Percentiles rank a stretch among this genome's conserved stretches.
phyloP scores from a whole-genome alignment of 441 rosid species.

The Gossypium davidsonii region DNA sequence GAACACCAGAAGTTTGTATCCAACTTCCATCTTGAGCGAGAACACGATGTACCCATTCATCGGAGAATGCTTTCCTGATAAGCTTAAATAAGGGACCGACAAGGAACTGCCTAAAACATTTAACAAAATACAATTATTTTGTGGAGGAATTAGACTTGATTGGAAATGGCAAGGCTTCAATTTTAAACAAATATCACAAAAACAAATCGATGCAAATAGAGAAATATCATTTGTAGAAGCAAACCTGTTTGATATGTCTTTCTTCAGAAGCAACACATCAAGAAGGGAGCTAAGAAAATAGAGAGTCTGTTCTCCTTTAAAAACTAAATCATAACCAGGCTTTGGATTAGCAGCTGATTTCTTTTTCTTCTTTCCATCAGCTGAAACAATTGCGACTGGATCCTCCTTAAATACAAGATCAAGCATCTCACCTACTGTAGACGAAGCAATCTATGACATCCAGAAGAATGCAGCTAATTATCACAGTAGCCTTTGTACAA shows the following conservation, averaged over 20 bases:
- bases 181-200: neutral
- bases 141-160: neutral
- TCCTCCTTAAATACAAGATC: constrained; percentile 41
- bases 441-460: constrained; percentile 57
- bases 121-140: constrained; percentile 13
- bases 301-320: constrained; percentile 42
- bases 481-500: neutral
- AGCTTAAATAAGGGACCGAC: constrained; percentile 76
- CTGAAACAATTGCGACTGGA: constrained; percentile 26
- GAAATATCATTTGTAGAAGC: constrained; percentile 14
- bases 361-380: constrained; percentile 58
- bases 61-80: constrained; percentile 47
- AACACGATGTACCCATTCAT: constrained; percentile 39
- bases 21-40: constrained; percentile 28
- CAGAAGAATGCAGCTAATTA: constrained; percentile 17
- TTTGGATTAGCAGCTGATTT: constrained; percentile 29
- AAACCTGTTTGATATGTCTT: constrained; percentile 76
- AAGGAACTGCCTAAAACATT: constrained; percentile 55
- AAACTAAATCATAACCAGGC: constrained; percentile 25
- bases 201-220: neutral
- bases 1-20: constrained; percentile 37
- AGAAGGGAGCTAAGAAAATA: constrained; percentile 66
- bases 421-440: constrained; percentile 53
- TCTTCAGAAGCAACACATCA: constrained; percentile 74
- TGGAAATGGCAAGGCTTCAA: neutral